A percentile compares a stretch with the other conserved stretches of the same genome.
Evolutionary conservation across 306 rosid genomes (phyloP).

Genomic region (Malus sylvestris): DNA sequence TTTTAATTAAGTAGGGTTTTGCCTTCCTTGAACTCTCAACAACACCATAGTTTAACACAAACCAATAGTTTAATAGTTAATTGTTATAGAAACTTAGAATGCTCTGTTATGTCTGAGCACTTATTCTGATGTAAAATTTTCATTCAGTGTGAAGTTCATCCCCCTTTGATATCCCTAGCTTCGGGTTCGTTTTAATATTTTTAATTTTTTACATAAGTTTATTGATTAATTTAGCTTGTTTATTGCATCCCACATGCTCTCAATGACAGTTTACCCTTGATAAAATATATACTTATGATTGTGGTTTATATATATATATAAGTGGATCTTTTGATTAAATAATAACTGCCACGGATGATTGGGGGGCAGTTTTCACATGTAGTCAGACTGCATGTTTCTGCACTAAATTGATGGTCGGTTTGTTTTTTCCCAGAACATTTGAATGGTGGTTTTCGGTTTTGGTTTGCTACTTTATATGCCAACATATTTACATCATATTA

Average conservation of each 20-base stretch:
- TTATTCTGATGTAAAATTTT: conserved; percentile 4
- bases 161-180: conserved; percentile 33
- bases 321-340: conserved; percentile 12
- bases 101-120: conserved; percentile 10
- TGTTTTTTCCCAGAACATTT: neutral
- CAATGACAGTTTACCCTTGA: conserved; percentile 23
- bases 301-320: neutral
- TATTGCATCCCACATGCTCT: conserved; percentile 44
- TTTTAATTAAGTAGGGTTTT: conserved; percentile 10
- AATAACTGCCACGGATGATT: conserved; percentile 20
- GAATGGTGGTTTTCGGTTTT: neutral
- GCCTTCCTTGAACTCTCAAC: conserved; percentile 22
- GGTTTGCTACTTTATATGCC: neutral
- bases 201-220: neutral
- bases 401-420: conserved; percentile 23
- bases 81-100: neutral
- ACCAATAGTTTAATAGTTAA: neutral
- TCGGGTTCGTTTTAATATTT: neutral
- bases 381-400: conserved; percentile 32
- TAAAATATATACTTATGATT: conserved; percentile 4
- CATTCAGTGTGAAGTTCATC: conserved; percentile 41
- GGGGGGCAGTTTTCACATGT: conserved; percentile 31
- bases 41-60: neutral
- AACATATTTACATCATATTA: no score
- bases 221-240: conserved; percentile 5